Evolutionary conservation across 495 filamentous ascomycete genomes (phyloP), one percentile per base, ranked within the genome.

Genomic region (Penicillium simplicissimum): DNA sequence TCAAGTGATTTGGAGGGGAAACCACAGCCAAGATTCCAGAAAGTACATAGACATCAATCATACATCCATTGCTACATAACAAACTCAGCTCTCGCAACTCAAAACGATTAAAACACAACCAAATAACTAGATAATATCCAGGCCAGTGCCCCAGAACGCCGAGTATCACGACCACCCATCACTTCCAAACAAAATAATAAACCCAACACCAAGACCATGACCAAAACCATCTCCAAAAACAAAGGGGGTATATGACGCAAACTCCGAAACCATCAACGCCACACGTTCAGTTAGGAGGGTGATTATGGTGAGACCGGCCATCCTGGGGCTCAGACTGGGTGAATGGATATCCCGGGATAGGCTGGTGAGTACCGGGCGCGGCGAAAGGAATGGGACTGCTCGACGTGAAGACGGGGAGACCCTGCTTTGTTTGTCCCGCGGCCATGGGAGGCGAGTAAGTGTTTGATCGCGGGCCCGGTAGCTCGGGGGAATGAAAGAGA

Each of bases 361-460:
- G 28, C 8, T 52, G 17, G 8, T 60, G 53, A 34, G 40, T 35
- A 7, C 21, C 42, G 17, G 70, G 52, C 38, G 73, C 60, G 0
- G 74, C 75, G 69, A 87, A 86, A 5, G 76, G 78, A 43, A 86
- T 87, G 1, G 76, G 73, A 4, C 78, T 77, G 31, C 69, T 83
- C 0, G 82, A 74, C 37, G 81, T 81, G 49, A 85, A 82, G 9
- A 82, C 71, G 10, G 84, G 84, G 9, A 87, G 66, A 11, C 79
- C 78, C 33, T 74, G 62, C 58, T 74, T 82, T 15, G 73, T 75
- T 14, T 73, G 68, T 34, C 73, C 57, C 8, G 70, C 67, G n/a
- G 79, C 74, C 9, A 37, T 62, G 51, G 67, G 61, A 10, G 77
- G 72, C 15, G 74, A 67, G 55, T 71, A 75, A 0, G 70, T 51